Evolutionary conservation across 1,139 yeast species (phyloP).

Genomic region (Geotrichum restrictum): DNA sequence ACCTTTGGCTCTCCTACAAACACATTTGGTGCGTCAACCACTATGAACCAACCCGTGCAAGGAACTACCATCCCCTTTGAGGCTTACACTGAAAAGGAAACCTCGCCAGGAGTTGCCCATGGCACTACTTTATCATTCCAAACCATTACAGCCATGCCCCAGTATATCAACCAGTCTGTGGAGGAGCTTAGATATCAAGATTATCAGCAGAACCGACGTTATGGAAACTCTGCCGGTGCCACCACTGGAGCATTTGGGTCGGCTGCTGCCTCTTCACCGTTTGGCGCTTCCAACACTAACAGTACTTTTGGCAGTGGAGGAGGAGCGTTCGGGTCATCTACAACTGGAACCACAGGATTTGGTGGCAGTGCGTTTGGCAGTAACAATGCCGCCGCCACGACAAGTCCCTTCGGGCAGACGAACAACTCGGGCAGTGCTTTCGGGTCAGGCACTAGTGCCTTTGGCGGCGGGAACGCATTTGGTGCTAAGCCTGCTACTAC

Average conservation of each 20-base stretch:
- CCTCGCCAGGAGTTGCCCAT: conserved; percentile 37
- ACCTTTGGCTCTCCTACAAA: conserved; percentile 34
- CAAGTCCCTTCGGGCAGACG: conserved; percentile 3
- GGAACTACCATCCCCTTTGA: conserved; percentile 37
- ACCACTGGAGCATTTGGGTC: conserved; percentile 16
- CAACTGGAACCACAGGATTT: conserved; percentile 22
- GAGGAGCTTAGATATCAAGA: conserved; percentile 90
- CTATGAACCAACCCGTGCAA: conserved; percentile 28
- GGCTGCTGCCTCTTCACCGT: conserved; percentile 12
- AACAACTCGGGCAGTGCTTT: conserved; percentile 1
- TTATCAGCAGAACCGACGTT: conserved; percentile 70
- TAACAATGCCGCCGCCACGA: not conserved
- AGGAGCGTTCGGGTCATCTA: not conserved
- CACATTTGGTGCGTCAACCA: conserved; percentile 36
- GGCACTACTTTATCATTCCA: conserved; percentile 58
- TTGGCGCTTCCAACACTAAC: conserved; percentile 12
- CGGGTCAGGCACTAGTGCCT: conserved; percentile 5
- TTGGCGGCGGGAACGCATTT: conserved; percentile 34
- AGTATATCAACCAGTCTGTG: conserved; percentile 71
- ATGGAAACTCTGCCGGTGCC: conserved; percentile 44
- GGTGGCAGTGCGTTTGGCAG: conserved; percentile 17
- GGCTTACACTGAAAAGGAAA: conserved; percentile 78
- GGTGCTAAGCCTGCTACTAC: conserved; percentile 23
- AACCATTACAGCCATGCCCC: conserved; percentile 84
- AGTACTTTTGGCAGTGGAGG: conserved; percentile 4